Evolutionary conservation across 2,329 filamentous ascomycete species (phyloP).

Genomic region (Hypocreales sp.): DNA sequence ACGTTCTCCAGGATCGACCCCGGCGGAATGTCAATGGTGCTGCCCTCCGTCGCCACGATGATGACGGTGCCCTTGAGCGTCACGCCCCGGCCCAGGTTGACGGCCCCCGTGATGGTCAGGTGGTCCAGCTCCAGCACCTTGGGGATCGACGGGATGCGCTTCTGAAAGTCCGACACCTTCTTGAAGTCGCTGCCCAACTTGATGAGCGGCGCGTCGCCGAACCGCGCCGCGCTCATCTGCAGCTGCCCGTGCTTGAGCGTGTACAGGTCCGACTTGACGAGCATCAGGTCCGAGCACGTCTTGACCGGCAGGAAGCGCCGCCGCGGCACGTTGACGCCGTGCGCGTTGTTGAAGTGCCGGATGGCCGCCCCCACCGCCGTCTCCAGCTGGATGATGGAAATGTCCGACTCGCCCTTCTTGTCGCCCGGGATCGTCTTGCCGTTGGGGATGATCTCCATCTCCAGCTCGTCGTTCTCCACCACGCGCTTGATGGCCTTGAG

Average conservation of each 20-base stretch:
- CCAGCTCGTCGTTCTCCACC: constrained; percentile 93
- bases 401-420: constrained; percentile 98
- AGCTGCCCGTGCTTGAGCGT: constrained; percentile 97
- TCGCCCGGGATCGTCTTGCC: constrained; percentile 96
- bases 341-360: constrained; percentile 95
- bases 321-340: constrained; percentile 97
- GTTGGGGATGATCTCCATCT: constrained; percentile 99
- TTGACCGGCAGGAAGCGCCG: constrained; percentile 98
- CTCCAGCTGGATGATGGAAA: constrained; percentile 96
- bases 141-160: constrained; percentile 73
- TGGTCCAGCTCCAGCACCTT: constrained; percentile 89
- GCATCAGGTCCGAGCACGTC: constrained; percentile 98
- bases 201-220: constrained; percentile 92
- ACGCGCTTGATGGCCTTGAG: constrained; percentile 95
- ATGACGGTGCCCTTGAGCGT: constrained; percentile 97
- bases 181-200: constrained; percentile 99
- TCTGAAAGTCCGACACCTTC: constrained; percentile 97
- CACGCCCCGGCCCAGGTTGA: constrained; percentile 91
- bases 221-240: constrained; percentile 89
- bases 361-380: constrained; percentile 97
- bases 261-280: constrained; percentile 99
- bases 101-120: constrained; percentile 91
- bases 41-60: constrained; percentile 93
- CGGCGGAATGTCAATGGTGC: constrained; percentile 93
- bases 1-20: constrained; percentile 98